A percentile compares a stretch with the other conserved stretches of the same genome.
Evolutionary conservation across 805 yeast species (phyloP).

Genomic region (Lachancea kluyveri): DNA sequence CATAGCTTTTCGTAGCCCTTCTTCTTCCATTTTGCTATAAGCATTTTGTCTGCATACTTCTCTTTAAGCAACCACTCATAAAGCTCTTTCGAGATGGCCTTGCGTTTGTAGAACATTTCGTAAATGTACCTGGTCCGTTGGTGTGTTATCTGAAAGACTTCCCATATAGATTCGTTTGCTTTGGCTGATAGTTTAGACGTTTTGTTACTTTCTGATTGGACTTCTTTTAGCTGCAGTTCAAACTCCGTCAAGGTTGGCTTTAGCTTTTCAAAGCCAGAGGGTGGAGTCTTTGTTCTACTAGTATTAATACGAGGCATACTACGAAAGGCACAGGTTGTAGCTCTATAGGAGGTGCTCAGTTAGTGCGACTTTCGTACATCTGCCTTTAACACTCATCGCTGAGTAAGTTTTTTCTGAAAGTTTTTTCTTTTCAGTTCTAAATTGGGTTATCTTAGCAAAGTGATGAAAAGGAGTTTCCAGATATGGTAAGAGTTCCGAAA

Average conservation of each 20-base stretch:
- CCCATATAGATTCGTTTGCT: conserved; percentile 62
- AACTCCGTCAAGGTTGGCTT: conserved; percentile 61
- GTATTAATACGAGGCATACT: conserved; percentile 22
- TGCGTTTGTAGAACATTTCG: conserved; percentile 63
- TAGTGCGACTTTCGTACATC: background rate
- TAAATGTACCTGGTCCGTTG: conserved; percentile 72
- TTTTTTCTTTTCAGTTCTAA: too few relatives aligned
- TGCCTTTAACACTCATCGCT: too few relatives aligned
- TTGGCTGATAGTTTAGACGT: conserved; percentile 38
- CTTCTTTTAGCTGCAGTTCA: conserved; percentile 49
- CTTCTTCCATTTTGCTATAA: conserved; percentile 81
- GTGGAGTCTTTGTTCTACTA: conserved; percentile 42
- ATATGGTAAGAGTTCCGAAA: too few relatives aligned
- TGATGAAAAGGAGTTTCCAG: too few relatives aligned
- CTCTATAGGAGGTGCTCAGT: background rate
- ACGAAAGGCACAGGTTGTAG: background rate
- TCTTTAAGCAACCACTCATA: conserved; percentile 71
- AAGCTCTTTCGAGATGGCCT: conserved; percentile 57
- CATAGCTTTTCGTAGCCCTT: conserved; percentile 84
- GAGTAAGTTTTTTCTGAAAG: too few relatives aligned
- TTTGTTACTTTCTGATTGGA: conserved; percentile 34
- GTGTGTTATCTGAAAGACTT: conserved; percentile 62
- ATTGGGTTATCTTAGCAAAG: too few relatives aligned
- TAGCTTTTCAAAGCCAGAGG: conserved; percentile 67
- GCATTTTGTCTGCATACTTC: conserved; percentile 56